Percentiles rank a stretch among this genome's conserved stretches.
These are phyloP conservation scores for Ganoderma multipileum DNA, from an alignment of 1,284 basidiomycete species.

Conservation along the genomic window DNA sequence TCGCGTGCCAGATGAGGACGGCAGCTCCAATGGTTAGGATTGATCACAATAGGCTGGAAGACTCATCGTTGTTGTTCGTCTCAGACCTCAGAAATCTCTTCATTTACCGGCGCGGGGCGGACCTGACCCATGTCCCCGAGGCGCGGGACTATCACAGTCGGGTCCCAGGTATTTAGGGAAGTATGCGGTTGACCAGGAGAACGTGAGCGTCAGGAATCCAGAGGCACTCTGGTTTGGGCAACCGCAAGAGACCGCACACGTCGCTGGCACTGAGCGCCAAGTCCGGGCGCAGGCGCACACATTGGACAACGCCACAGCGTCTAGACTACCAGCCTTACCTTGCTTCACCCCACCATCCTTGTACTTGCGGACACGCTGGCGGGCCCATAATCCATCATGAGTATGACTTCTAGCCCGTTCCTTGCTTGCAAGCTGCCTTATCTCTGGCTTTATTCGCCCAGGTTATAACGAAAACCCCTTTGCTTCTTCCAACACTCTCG, in stretches of 20 bases:
- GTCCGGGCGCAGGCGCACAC: not conserved
- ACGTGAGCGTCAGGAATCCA: not conserved
- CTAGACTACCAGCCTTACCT: slow-evolving; percentile 23
- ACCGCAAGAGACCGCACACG: slow-evolving; percentile 14
- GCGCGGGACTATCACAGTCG: too few relatives aligned
- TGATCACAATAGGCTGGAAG: too few relatives aligned
- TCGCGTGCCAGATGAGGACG: not conserved
- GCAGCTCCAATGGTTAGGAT: not conserved
- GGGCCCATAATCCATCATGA: slow-evolving; percentile 30
- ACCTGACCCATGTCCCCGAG: too few relatives aligned
- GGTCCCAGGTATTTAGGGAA: not conserved
- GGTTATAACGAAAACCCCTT: slow-evolving; percentile 70
- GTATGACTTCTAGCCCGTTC: slow-evolving; percentile 11
- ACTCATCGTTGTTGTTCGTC: too few relatives aligned
- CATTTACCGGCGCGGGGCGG: too few relatives aligned
- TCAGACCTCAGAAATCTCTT: not conserved
- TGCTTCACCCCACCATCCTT: slow-evolving; percentile 15
- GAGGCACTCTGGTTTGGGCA: slow-evolving; percentile 7
- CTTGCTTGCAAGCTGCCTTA: slow-evolving; percentile 2
- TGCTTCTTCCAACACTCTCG: slow-evolving; percentile 82
- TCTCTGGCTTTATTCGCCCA: slow-evolving; percentile 9
- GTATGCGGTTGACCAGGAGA: not conserved
- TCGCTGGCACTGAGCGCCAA: not conserved
- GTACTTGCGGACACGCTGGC: slow-evolving; percentile 18
- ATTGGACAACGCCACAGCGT: slow-evolving; percentile 7